Base-by-base conservation (phyloP, 2,329 filamentous ascomycete species). In the Aureobasidium musti region DNA sequence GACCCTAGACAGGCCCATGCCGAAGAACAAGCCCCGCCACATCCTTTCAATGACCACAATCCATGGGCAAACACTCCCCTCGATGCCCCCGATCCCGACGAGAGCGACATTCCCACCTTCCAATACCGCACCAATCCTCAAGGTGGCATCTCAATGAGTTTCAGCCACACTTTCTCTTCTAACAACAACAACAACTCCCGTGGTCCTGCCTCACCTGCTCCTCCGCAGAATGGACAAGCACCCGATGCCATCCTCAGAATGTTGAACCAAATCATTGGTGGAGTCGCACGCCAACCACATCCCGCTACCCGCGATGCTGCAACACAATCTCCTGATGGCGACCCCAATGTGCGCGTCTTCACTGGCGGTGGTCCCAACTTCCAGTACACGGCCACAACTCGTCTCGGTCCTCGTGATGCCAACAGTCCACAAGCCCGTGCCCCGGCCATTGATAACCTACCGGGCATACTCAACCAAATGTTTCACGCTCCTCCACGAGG, bases 1-100 rank as follows among this genome's bases (percentile, higher is more conserved):
- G 90, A 92, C 71, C 89, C 89, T 11, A 84, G 89, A 69, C 77
- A 79, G 45, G 74, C 75, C 28, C 72, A 71, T 28, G 70, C 71
- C 39, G 69, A 43, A 67, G 71, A 74, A 21, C 70, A 72, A 65
- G 75, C 77, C 60, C 37, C 61, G 33, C 68, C 70, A 45, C 67
- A 80, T 65, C 74, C 79, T 7, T 76, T 79, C 68, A 71, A 75
- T 68, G 70, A 80, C 65, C 80, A 83, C 68, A 78, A 83, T 66
- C 82, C 83, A 3, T 85, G 81, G 80, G 72, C 77, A 53, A 76
- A 76, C 45, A 80, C 81, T 41, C 81, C 83, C 37, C n/a, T 28
- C 30, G 72, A 78, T 63, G 76, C 76, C 39, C 80, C 82, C 43
- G 81, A 83, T 66, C 78, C 82, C 21, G 81, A 83, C 26, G 81